Conservation (phyloP, 176 grass and related monocot species). For the Juncus effusus region DNA sequence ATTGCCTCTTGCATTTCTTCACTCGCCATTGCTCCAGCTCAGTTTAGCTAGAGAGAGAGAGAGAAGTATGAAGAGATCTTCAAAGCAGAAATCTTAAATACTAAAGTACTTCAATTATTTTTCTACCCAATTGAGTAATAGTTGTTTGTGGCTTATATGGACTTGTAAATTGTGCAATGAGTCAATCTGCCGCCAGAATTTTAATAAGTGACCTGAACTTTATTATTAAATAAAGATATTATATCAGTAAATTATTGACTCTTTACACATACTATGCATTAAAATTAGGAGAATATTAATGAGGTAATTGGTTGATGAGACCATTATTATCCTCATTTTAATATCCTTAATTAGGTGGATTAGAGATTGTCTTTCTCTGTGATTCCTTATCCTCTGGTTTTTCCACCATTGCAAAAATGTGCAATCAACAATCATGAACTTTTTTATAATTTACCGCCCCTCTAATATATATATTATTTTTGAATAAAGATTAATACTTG, state of each 20-base stretch:
- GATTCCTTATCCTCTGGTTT: no score
- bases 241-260: no score
- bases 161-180: no score
- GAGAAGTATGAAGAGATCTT: conserved; percentile 11
- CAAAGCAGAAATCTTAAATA: conserved; percentile 27
- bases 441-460: no score
- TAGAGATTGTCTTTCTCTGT: background rate
- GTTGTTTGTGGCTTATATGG: no score
- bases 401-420: no score
- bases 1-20: conserved; percentile 20
- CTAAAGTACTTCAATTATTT: background rate
- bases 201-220: no score
- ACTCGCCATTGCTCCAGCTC: conserved; percentile 32
- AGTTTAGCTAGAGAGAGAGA: conserved; percentile 7
- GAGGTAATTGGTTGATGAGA: conserved; percentile 7
- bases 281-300: conserved; percentile 10
- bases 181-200: no score
- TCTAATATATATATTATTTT: no score
- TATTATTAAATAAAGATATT: no score
- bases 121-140: background rate
- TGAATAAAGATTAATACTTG: no score
- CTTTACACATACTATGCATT: background rate
- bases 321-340: conserved; percentile 9
- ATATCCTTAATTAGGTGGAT: conserved; percentile 27
- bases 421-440: no score